These are phyloP conservation scores for Aspergillus neotritici DNA, from an alignment of 2,329 filamentous ascomycete species.

Conservation along the genomic window DNA sequence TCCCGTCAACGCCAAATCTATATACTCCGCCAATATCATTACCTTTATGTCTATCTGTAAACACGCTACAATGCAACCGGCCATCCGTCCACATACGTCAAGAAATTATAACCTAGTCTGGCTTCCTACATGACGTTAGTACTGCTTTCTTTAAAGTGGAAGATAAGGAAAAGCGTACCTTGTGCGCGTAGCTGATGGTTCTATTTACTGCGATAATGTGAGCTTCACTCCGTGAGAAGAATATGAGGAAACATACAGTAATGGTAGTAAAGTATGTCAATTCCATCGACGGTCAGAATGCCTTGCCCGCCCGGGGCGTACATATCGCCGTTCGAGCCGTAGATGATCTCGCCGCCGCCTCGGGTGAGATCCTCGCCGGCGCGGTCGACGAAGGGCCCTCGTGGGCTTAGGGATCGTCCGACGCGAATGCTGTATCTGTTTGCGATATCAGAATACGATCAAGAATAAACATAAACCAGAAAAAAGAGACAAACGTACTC, in stretches of 20 bases:
- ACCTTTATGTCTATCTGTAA: neutral
- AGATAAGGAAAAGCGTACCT: constrained; percentile 16
- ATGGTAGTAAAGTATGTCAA: constrained; percentile 32
- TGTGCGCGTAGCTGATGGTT: constrained; percentile 25
- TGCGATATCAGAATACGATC: neutral
- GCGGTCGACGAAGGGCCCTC: constrained; percentile 53
- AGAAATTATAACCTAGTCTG: constrained; percentile 25
- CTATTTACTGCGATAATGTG: constrained; percentile 24
- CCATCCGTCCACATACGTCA: constrained; percentile 30
- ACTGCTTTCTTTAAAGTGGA: constrained; percentile 1
- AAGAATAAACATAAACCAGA: neutral
- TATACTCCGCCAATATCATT: too few species aligned
- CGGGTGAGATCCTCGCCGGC: constrained; percentile 47
- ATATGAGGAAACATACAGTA: constrained; percentile 22
- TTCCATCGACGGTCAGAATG: constrained; percentile 46
- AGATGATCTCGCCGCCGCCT: constrained; percentile 56
- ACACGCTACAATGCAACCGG: constrained; percentile 17
- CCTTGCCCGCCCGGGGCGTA: constrained; percentile 64
- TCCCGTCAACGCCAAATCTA: neutral
- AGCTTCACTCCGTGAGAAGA: neutral
- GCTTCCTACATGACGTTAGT: constrained; percentile 25
- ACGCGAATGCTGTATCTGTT: constrained; percentile 58
- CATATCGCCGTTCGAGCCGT: constrained; percentile 54
- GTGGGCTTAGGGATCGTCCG: constrained; percentile 51
- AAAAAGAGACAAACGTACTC: constrained; percentile 36